phyloP scores from a whole-genome alignment of 108 stramenopile genomes.

The Fistulifera pelliculosa region DNA sequence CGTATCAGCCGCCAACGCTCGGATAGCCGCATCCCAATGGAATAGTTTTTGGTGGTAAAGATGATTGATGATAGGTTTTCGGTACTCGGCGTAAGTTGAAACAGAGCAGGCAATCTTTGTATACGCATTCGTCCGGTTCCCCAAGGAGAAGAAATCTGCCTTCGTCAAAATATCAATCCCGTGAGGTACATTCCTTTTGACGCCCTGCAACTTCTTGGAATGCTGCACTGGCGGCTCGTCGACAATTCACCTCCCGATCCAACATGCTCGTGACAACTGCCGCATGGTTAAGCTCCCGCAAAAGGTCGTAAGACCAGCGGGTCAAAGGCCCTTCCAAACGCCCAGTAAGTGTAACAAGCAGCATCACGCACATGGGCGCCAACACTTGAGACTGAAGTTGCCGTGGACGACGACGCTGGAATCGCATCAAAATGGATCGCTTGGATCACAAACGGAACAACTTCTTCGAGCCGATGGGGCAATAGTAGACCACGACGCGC shows the following conservation, averaged over 20 bases:
- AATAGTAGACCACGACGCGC: slow-evolving; percentile 93
- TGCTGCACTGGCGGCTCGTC: slow-evolving; percentile 96
- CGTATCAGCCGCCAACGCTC: slow-evolving; percentile 61
- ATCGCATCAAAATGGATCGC: slow-evolving; percentile 89
- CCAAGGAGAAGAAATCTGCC: slow-evolving; percentile 95
- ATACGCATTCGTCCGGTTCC: slow-evolving; percentile 85
- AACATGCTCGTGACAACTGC: slow-evolving; percentile 89
- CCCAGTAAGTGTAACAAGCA: slow-evolving; percentile 98
- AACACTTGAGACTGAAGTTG: slow-evolving; percentile 65
- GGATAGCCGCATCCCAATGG: slow-evolving; percentile 91
- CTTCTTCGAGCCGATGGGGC: slow-evolving; percentile 68
- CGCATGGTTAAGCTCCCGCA: slow-evolving; percentile 53
- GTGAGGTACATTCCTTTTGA: slow-evolving; percentile 79
- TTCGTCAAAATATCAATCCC: slow-evolving; percentile 91
- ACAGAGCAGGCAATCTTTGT: slow-evolving; percentile 53
- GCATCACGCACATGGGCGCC: slow-evolving; percentile 97
- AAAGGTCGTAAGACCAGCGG: slow-evolving; percentile 69
- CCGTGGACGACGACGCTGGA: slow-evolving; percentile 24
- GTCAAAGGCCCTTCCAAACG: slow-evolving; percentile 94
- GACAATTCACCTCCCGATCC: slow-evolving; percentile 96
- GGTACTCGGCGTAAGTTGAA: slow-evolving; percentile 80
- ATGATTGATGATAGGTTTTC: slow-evolving; percentile 65
- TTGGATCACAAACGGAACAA: slow-evolving; percentile 75
- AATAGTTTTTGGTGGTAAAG: slow-evolving; percentile 59
- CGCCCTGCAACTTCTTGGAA: slow-evolving; percentile 91